Evolutionary conservation across 75 land plant species (phyloP), one percentile per base, ranked within the genome.

Genomic region (Adiantum capillusveneris): DNA sequence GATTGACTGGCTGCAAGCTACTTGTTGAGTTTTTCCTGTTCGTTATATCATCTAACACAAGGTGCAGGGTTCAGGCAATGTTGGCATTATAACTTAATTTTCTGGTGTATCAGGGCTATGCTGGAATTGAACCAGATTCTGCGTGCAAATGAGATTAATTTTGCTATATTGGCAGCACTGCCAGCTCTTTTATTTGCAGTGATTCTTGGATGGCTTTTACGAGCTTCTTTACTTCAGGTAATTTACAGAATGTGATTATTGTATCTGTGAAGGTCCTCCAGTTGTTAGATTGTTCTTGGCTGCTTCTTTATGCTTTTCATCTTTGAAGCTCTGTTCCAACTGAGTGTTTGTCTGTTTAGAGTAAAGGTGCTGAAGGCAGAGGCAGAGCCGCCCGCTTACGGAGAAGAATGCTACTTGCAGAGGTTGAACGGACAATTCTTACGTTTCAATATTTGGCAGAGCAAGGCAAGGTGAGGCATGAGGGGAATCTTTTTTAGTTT

Each of bases 61-160:
- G 42, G 13, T 39, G 42, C 42, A 39, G 7, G 42, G 7, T 39
- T 13, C 42, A 39, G 42, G 7, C 13, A 13, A 39, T 39, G 7
- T 39, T 39, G 7, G 42, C 7, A 13, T 39, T n/a, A n/a, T n/a
- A n/a, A n/a, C n/a, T n/a, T n/a, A n/a, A n/a, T n/a, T n/a, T 29
- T 30, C 20, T 25, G 42, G 25, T 20, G 65, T 2, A 29, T 55
- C 79, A 93, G 98, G 71, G 98, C 96, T 36, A 90, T 94, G 90
- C 87, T 94, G 39, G 98, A 94, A 60, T 67, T 94, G 26, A 78
- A 94, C 61, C 98, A 94, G 71, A 94, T 94, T 61, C 79, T 94
- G n/a, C 82, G 66, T 36, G 98, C 98, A 52, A 94, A 94, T 73
- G 96, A 94, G 76, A 94, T 94, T 48, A 94, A 94, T 63, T 94